Evolutionary conservation across 1,284 basidiomycete genomes (phyloP), one percentile per base, ranked within the genome.

Genomic region (Phlebopus sp.): DNA sequence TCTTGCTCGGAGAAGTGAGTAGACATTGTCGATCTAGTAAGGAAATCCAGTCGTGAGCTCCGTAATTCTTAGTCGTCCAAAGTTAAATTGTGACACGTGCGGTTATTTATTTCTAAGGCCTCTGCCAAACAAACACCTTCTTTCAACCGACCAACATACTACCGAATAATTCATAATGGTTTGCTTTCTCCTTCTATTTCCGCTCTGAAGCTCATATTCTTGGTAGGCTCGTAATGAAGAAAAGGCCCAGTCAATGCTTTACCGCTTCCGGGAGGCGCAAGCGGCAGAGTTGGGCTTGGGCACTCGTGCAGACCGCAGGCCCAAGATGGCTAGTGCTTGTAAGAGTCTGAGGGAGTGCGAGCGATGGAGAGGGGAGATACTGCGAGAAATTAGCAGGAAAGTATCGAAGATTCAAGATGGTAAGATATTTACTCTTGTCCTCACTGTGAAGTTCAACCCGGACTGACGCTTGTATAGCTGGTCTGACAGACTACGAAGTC

Each of bases 331-430:
- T 5, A 89, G 86, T 51, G 79, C 84, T 9, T 96, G 94, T 62
- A 94, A 93, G 65, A 93, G 86, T 58, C 64, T 99, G 57, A 77
- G 92, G 37, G 95, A 98, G 48, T 96, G 92, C 62, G 97, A 99
- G 70, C 76, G 90, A 44, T 99, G 94, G 93, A 76, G 96, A 64
- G 93, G 92, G 51, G 95, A 98, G 66, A 92, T 98, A 36, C 68
- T 98, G 50, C 77, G 92, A 44, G 96, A 99, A 63, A 95, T 99
- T 48, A 92, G 90, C 63, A 70, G 96, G 54, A 99, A 99, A 66
- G 96, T 99, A 25, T 91, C 90, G 29, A 97, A 98, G 72, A 98
- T 98, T 47, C 96, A 99, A 66, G 96, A 99, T 64, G 74, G 93
- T 96, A 46, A 57, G 88, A 77, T 1, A 15, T 9, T 18, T 41